These are phyloP conservation scores for Niebla homalea DNA, from an alignment of 495 filamentous ascomycete species.

Conservation along the genomic window DNA sequence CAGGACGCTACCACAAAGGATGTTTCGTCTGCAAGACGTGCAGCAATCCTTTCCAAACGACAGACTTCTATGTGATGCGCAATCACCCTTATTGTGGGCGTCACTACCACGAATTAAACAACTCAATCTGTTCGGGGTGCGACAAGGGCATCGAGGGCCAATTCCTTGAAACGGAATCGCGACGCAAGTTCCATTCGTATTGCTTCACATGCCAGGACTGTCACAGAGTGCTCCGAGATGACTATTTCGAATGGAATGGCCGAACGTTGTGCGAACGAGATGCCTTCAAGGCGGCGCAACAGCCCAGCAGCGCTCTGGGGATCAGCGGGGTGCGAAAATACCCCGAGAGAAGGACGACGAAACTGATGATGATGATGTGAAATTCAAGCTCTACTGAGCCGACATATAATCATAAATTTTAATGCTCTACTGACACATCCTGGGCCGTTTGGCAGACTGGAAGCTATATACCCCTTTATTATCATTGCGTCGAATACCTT, in stretches of 20 bases:
- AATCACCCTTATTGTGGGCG: conserved; percentile 82
- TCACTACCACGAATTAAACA: conserved; percentile 88
- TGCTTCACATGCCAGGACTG: conserved; percentile 74
- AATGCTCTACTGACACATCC: not conserved
- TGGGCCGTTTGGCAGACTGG: not conserved
- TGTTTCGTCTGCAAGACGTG: conserved; percentile 92
- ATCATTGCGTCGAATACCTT: conserved; percentile 2
- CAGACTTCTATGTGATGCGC: conserved; percentile 83
- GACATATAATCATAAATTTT: conserved; percentile 1
- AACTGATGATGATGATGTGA: conserved; percentile 84
- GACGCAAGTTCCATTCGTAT: conserved; percentile 69
- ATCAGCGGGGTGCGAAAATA: conserved; percentile 30
- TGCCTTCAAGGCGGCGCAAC: conserved; percentile 49
- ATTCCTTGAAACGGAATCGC: conserved; percentile 74
- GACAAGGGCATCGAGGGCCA: conserved; percentile 81
- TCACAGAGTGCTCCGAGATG: conserved; percentile 44
- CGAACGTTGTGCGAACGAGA: conserved; percentile 74
- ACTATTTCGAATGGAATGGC: conserved; percentile 58
- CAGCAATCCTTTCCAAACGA: conserved; percentile 63
- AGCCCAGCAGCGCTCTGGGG: conserved; percentile 24
- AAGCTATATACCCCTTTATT: conserved; percentile 12
- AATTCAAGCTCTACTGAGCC: conserved; percentile 8
- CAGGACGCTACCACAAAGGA: conserved; percentile 82
- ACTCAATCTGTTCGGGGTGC: conserved; percentile 68
- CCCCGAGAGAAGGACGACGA: conserved; percentile 67